These are phyloP conservation scores for Plectosphaerella cucumerina DNA, from an alignment of 2,329 filamentous ascomycete species.

Conservation along the genomic window DNA sequence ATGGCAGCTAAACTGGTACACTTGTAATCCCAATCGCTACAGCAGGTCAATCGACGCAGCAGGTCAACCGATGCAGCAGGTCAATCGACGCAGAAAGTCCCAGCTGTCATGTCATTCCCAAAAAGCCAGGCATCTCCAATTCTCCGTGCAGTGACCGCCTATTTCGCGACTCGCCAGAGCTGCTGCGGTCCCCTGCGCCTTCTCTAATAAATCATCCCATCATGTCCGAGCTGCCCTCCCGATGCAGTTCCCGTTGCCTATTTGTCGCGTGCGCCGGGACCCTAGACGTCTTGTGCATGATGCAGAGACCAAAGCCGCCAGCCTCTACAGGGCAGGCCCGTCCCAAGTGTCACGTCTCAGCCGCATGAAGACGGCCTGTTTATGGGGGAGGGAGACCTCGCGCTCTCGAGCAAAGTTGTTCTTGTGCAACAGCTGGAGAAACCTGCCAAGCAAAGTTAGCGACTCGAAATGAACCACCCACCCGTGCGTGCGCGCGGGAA, in stretches of 20 bases:
- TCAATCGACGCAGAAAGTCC: no score
- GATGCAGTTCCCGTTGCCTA: not conserved
- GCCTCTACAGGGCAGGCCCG: slow-evolving; percentile 52
- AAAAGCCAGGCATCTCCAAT: no score
- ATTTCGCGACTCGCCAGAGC: no score
- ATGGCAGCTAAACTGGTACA: no score
- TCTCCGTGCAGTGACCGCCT: no score
- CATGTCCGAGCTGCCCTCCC: not conserved
- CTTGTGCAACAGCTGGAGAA: slow-evolving; percentile 59
- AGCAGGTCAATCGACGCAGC: no score
- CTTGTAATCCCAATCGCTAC: no score
- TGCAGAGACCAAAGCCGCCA: not conserved
- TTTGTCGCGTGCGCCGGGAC: not conserved
- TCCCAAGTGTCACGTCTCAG: slow-evolving; percentile 78
- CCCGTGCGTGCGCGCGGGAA: no score
- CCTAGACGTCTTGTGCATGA: not conserved
- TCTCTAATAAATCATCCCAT: no score
- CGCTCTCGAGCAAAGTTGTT: slow-evolving; percentile 82
- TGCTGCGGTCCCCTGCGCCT: no score
- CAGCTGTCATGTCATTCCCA: no score
- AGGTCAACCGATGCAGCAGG: no score
- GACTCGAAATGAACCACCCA: not conserved
- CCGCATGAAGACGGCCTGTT: slow-evolving; percentile 83
- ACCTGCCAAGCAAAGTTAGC: slow-evolving; percentile 16
- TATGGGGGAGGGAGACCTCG: slow-evolving; percentile 85